These are phyloP conservation scores for Strobilomyces confusus DNA, from an alignment of 768 basidiomycete genomes.

Conservation along the genomic window DNA sequence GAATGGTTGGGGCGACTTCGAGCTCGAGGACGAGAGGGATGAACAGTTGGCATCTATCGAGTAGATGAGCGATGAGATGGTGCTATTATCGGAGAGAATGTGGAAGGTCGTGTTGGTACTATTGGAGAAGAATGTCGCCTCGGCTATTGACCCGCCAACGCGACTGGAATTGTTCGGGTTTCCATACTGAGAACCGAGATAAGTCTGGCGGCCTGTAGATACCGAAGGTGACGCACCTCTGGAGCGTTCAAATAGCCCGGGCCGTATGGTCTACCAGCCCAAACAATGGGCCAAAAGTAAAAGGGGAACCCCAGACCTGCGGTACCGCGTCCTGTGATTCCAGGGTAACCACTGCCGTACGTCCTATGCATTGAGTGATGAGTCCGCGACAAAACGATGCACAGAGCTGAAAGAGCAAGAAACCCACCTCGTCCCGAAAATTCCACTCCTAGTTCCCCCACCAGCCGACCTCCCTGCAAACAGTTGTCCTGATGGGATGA, in stretches of 20 bases:
- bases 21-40: constrained; percentile 30
- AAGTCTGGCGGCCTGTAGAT: neutral
- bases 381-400: neutral
- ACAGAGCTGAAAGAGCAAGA: neutral
- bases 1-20: constrained; percentile 31
- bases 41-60: constrained; percentile 45
- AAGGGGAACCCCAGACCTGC: constrained; percentile 54
- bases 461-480: constrained; percentile 49
- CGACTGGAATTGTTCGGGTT: constrained; percentile 41
- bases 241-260: constrained; percentile 34
- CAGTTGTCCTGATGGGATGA: constrained; percentile 42
- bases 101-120: constrained; percentile 40
- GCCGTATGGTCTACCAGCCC: constrained; percentile 32
- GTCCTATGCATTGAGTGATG: constrained; percentile 28
- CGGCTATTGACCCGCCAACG: constrained; percentile 43
- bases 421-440: constrained; percentile 43
- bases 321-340: constrained; percentile 42
- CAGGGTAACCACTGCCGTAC: constrained; percentile 67
- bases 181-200: constrained; percentile 40
- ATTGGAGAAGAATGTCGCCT: constrained; percentile 39
- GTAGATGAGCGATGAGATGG: constrained; percentile 39
- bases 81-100: constrained; percentile 46
- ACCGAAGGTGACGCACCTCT: constrained; percentile 34
- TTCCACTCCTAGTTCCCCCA: constrained; percentile 45
- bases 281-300: constrained; percentile 62